A percentile compares a stretch with the other conserved stretches of the same genome.
phyloP scores from a whole-genome alignment of 352 stramenopile genomes.

The Globisporangium uncinulatum region DNA sequence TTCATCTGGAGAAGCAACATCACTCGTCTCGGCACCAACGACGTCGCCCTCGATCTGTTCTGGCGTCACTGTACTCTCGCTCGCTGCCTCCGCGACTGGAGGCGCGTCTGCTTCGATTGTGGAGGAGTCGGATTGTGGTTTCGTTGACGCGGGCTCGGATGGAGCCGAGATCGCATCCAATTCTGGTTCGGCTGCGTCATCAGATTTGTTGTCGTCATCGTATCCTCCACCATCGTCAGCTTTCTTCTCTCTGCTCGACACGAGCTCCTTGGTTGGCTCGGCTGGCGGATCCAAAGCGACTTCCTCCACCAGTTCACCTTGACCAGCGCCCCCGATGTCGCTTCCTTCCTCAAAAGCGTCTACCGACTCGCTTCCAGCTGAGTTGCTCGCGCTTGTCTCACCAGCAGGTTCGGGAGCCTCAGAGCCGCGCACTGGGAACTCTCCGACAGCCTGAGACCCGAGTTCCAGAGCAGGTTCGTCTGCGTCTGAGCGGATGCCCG shows the following conservation, averaged over 20 bases:
- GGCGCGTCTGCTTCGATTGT: not conserved
- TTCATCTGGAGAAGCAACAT: not conserved
- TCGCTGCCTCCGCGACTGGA: not conserved
- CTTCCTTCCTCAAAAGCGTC: too few species aligned
- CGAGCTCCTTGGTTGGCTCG: too few species aligned
- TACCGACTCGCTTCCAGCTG: not conserved
- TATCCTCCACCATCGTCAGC: not conserved
- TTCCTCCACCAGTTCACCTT: too few species aligned
- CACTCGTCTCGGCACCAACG: not conserved
- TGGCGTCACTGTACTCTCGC: not conserved
- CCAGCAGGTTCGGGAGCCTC: not conserved
- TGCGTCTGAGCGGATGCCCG: not conserved
- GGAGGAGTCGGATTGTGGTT: too few species aligned
- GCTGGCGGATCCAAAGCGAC: too few species aligned
- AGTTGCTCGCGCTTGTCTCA: not conserved
- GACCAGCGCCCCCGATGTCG: too few species aligned
- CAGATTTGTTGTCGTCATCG: conserved; percentile 1
- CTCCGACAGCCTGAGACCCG: not conserved
- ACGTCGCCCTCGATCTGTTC: too few species aligned
- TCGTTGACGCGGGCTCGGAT: too few species aligned
- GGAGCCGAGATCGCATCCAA: not conserved
- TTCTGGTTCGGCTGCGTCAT: not conserved
- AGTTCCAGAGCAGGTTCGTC: not conserved
- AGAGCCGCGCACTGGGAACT: not conserved
- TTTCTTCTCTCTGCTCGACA: not conserved